These are phyloP conservation scores for Fraxinus velutina DNA, from an alignment of 305 asterid species.

Conservation along the genomic window DNA sequence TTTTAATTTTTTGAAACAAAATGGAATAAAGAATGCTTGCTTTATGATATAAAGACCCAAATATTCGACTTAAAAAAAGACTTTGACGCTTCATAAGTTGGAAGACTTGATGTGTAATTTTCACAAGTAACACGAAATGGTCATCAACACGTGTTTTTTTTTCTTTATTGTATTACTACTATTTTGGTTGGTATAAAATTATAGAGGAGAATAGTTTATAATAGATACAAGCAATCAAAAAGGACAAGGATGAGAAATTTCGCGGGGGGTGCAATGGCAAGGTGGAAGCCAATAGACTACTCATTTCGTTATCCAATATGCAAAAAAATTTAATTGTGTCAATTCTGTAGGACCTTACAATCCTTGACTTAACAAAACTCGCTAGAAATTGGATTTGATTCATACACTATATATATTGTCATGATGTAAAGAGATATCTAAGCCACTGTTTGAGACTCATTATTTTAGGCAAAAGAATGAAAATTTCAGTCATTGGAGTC, in stretches of 20 bases:
- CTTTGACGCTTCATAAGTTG: neutral
- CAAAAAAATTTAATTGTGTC: neutral
- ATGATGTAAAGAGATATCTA: neutral
- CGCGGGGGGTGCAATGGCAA: neutral
- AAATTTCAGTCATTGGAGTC: no score
- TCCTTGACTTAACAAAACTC: neutral
- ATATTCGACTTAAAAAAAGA: no score
- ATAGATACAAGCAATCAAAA: neutral
- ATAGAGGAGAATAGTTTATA: neutral
- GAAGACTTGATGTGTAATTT: neutral
- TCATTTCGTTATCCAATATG: neutral
- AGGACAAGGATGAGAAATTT: neutral
- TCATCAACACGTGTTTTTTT: neutral
- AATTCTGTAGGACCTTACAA: neutral
- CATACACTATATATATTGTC: neutral
- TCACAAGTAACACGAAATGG: neutral
- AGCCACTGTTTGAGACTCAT: neutral
- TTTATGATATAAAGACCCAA: neutral
- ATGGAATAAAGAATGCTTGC: neutral
- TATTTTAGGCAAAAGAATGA: no score
- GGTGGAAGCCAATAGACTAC: neutral
- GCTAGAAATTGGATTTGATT: no score
- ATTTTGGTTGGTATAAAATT: neutral
- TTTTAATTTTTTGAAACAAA: no score
- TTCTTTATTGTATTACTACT: neutral